These are phyloP conservation scores for Botrytis squamosa DNA, from an alignment of 2,329 filamentous ascomycete genomes.

Conservation along the genomic window DNA sequence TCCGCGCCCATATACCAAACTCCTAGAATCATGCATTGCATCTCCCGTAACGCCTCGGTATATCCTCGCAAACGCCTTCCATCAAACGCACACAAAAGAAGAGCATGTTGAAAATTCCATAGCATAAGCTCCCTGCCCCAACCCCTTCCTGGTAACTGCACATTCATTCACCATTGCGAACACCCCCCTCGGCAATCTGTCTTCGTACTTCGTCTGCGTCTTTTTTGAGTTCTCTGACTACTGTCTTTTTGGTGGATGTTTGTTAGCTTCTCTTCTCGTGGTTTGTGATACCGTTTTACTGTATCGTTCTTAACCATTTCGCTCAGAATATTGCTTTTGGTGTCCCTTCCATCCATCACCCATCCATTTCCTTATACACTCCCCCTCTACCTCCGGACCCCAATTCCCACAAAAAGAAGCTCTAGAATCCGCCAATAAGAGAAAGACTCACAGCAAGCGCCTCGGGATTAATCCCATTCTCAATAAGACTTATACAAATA, in stretches of 20 bases:
- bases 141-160: too few species aligned
- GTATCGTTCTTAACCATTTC: neutral
- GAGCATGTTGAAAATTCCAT: neutral
- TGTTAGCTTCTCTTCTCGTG: neutral
- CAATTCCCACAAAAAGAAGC: neutral
- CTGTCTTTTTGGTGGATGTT: constrained; percentile 28
- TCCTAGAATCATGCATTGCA: neutral
- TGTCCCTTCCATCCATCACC: neutral
- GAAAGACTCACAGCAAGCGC: constrained; percentile 73
- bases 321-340: neutral
- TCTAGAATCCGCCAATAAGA: neutral
- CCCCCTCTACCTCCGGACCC: neutral
- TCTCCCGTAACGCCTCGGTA: neutral
- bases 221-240: constrained; percentile 38
- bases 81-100: neutral
- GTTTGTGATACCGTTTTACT: neutral
- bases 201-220: constrained; percentile 36
- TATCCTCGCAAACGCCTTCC: neutral
- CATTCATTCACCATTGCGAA: neutral
- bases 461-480: constrained; percentile 95
- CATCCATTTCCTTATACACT: neutral
- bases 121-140: neutral
- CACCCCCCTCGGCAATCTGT: constrained; percentile 16
- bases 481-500: constrained; percentile 93
- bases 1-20: neutral